Conservation (phyloP, 1,284 basidiomycete species). For the Abortiporus biennis region DNA sequence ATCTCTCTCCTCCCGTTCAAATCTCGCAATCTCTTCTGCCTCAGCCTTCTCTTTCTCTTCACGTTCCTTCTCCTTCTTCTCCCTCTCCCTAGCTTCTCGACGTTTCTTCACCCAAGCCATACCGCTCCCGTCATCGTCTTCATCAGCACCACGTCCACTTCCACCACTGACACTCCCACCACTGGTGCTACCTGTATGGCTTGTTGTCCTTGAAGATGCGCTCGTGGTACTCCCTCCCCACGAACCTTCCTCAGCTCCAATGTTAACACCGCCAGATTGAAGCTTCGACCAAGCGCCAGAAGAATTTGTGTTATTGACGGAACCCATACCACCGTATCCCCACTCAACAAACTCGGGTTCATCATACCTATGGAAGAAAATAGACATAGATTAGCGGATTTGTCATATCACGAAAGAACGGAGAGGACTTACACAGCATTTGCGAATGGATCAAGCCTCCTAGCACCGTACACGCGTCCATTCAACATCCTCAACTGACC, state of each 20-base stretch:
- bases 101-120: conserved; percentile 65
- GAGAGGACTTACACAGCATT: conserved; percentile 25
- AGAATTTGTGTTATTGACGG: conserved; percentile 34
- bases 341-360: conserved; percentile 81
- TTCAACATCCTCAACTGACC: conserved; percentile 56
- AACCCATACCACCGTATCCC: conserved; percentile 83
- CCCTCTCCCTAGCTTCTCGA: conserved; percentile 39
- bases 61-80: conserved; percentile 23
- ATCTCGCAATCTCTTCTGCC: conserved; percentile 5
- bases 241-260: conserved; percentile 24
- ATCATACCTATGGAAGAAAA: conserved; percentile 12
- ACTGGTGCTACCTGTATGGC: too few relatives aligned
- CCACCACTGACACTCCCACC: conserved; percentile 12
- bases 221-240: conserved; percentile 7
- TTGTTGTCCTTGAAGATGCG: conserved; percentile 4
- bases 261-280: conserved; percentile 26
- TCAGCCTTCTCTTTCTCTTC: conserved; percentile 12
- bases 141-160: conserved; percentile 21
- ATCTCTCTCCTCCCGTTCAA: not conserved
- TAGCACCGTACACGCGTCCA: conserved; percentile 68
- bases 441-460: conserved; percentile 29
- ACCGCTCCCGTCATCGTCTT: conserved; percentile 65
- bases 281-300: conserved; percentile 33
- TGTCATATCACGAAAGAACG: conserved; percentile 2
- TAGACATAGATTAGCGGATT: not conserved